Base-by-base conservation (phyloP, 805 yeast genomes). In the Debaryomyces hansenii region DNA sequence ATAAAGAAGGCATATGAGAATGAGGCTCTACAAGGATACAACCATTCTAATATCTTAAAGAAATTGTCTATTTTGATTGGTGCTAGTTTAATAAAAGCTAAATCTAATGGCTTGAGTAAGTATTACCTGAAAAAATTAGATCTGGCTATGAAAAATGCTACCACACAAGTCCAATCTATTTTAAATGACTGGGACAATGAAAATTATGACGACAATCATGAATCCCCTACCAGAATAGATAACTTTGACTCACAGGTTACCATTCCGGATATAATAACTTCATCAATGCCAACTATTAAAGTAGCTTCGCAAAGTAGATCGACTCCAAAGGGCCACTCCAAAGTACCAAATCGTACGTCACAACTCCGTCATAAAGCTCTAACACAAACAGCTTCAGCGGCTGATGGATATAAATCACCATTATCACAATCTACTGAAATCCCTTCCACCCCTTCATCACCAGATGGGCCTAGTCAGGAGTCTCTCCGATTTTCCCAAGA, bases 261-360 rank as follows among this genome's bases (percentile, higher is more conserved):
- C 2, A 29, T 42, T 6, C 42, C 50, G 3, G 35, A 36, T 16
- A 24, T 24, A 6, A 39, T 39, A 12, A 28, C 37, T 15, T 40
- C 53, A 4, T 50, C 56, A 5, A 49, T 56, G 18, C 66, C 66
- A 4, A 43, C 59, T 3, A 55, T 61, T 14, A 51, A 47, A 21
- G 41, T 55, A 12, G 46, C 57, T 5, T 40, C 49, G 14, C 51
- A 45, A 32, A 41, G 37, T 8, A 41, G 41, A 31, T 24, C 35
- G 12, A 12, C 28, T 12, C 27, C 43, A 15, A 18, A 14, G 14
- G 37, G 20, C 16, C n/a, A 27, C 1, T 29, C 37, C 14, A 40
- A 28, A 14, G 29, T 24, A 20, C 12, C 29, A 11, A 37, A 37
- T 12, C 41, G 21, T 29, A 16, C 12, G 14, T 16, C 21, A 14